phyloP scores from a whole-genome alignment of 768 basidiomycete species.

The Trametes cinnabarina region DNA sequence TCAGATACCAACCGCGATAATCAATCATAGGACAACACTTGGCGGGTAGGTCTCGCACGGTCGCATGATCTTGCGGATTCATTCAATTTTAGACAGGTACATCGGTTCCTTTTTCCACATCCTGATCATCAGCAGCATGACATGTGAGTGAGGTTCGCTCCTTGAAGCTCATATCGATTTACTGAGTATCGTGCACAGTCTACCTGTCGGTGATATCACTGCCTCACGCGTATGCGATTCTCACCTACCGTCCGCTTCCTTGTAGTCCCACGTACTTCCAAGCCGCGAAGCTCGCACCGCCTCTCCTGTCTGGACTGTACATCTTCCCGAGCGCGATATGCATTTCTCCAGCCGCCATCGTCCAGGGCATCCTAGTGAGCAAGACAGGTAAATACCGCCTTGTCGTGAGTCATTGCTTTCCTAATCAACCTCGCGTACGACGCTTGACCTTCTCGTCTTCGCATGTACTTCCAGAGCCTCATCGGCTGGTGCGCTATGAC shows the following conservation, averaged over 20 bases:
- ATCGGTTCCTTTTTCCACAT: slow-evolving; percentile 34
- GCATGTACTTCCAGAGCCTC: slow-evolving; percentile 33
- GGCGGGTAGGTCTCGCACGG: not conserved
- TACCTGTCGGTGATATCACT: slow-evolving; percentile 30
- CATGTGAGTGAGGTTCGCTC: slow-evolving; percentile 20
- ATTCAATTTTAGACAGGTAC: too few relatives aligned
- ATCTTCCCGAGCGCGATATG: slow-evolving; percentile 34
- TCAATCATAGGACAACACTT: slow-evolving; percentile 15
- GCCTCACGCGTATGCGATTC: too few relatives aligned
- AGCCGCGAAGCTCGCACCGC: slow-evolving; percentile 38
- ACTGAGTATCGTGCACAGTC: slow-evolving; percentile 10
- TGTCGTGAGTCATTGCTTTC: slow-evolving; percentile 20
- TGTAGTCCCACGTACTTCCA: slow-evolving; percentile 44
- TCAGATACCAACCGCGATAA: slow-evolving; percentile 6
- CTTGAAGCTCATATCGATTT: too few relatives aligned
- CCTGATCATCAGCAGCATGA: slow-evolving; percentile 23
- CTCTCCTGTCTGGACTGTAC: slow-evolving; percentile 38
- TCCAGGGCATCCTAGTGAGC: slow-evolving; percentile 34
- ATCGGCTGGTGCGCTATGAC: slow-evolving; percentile 37
- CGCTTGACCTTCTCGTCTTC: slow-evolving; percentile 30
- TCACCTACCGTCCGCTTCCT: not conserved
- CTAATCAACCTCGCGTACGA: not conserved
- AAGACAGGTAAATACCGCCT: slow-evolving; percentile 35
- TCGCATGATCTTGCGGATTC: not conserved
- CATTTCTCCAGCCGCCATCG: slow-evolving; percentile 40